A percentile compares a stretch with the other conserved stretches of the same genome.
phyloP scores from a whole-genome alignment of 2,329 filamentous ascomycete genomes.

The Thermomyces lanuginosus region DNA sequence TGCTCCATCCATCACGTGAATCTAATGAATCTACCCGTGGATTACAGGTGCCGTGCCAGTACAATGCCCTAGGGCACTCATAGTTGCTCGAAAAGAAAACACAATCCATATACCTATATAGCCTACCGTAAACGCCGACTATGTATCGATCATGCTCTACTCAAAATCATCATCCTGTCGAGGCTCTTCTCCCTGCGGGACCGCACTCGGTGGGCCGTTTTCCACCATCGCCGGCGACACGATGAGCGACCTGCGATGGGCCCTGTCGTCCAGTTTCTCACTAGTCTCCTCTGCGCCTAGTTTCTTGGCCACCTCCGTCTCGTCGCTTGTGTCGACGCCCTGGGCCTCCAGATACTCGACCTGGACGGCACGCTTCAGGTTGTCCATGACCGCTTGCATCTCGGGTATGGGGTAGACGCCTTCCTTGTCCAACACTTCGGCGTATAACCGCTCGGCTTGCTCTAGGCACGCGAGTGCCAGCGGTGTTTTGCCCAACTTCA shows the following conservation, averaged over 20 bases:
- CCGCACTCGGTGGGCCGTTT: conserved; percentile 32
- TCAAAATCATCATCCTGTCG: conserved; percentile 32
- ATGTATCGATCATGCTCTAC: conserved; percentile 26
- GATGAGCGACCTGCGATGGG: conserved; percentile 41
- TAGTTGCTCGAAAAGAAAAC: no score
- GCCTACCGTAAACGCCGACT: conserved; percentile 9
- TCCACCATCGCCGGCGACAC: conserved; percentile 34
- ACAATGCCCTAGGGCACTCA: no score
- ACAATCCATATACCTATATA: conserved; percentile 12
- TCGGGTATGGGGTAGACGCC: conserved; percentile 33
- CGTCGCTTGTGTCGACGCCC: conserved; percentile 18
- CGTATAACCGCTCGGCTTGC: conserved; percentile 44
- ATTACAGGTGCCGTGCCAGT: no score
- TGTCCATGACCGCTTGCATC: conserved; percentile 34
- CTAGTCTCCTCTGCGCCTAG: conserved; percentile 28
- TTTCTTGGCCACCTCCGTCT: conserved; percentile 15
- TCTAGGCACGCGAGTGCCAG: conserved; percentile 66
- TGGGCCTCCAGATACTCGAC: conserved; percentile 29
- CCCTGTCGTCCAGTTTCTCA: conserved; percentile 39
- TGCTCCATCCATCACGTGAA: no score
- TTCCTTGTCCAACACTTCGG: conserved; percentile 24
- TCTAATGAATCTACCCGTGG: no score
- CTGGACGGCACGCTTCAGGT: conserved; percentile 27
- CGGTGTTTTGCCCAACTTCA: conserved; percentile 56
- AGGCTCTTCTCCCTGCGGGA: conserved; percentile 19